Base-by-base conservation (phyloP, 2,329 filamentous ascomycete genomes). In the Xenosphaeropsis pyriputrescens region DNA sequence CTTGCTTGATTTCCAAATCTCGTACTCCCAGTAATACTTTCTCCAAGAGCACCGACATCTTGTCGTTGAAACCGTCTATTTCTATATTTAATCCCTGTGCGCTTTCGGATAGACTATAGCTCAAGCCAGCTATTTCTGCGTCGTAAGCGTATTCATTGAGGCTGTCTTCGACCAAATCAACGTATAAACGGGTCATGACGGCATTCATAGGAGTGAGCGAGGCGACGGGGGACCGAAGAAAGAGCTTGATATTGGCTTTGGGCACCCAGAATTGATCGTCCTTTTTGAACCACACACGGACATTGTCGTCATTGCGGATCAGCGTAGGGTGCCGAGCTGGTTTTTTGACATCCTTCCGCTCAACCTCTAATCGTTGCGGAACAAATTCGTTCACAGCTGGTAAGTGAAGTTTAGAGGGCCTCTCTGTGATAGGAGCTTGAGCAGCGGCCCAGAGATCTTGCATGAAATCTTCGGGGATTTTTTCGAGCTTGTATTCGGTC, bases 251-350 rank as follows among this genome's bases (percentile, higher is more conserved):
- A 32, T 74, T 75, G 5, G 70, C 76, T 54, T 79, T 80, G 1
- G 76, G 76, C 7, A 80, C 76, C 75, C 75, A 81, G 55, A 80
- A 82, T 9, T 68, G 71, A 43, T 82, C 77, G 43, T 82, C 76
- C 53, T 81, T 81, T 59, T 82, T 82, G 59, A 68, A 79, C 76
- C 76, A 82, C 8, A 72, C 63, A 8, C 76, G 67, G 1, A 78
- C 65, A 33, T 66, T 65, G 13, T 72, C 67, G 43, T 79, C 75
- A 45, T 79, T 70, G 41, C 75, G 67, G 40, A 82, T 72, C 11
- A 81, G 59, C 47, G 68, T 74, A 0, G 76, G 76, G 3, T 63
- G 58, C 43, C 72, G 70, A n/a, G 64, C 50, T 6, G 75, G 71
- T 46, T 69, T 60, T 2, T 61, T 58, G 7, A 75, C 63, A 33